Base-by-base conservation (phyloP, 495 filamentous ascomycete genomes). In the Trichoderma reesei region DNA sequence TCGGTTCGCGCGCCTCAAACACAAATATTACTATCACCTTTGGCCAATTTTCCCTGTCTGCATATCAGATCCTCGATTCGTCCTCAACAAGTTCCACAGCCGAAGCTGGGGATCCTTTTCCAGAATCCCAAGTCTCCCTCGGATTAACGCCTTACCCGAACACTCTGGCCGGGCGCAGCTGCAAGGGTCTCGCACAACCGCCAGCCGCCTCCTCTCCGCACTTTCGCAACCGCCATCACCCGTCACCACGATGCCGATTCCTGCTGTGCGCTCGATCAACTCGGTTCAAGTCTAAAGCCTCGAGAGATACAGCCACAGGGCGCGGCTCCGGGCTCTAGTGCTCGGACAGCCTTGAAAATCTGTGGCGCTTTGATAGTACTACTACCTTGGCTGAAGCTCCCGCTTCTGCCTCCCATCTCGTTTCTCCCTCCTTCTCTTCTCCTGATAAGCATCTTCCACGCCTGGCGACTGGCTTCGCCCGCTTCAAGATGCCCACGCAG, bases 401-500 rank as follows among this genome's bases (percentile, higher is more conserved):
- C 26, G 7, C 10, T 34, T 56, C 51, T 56, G 8, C 26, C 18
- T 9, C 34, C 18, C 18, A 13, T 26, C 16, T 48, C n/a, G 14
- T 48, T 18, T 48, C 44, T 14, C 18, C 16, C 16, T 48, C 44
- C 20, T 16, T 18, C 16, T 48, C 31, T 56, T 56, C 26, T 56
- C 20, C 26, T 56, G 4, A 39, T 39, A 3, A 26, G 8, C n/a
- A 33, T 36, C 2, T 31, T 16, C 9, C 51, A 6, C 51, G 9
- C 5, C 51, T 34, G 26, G 51, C 51, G 26, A n/a, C 51, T 34
- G 51, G 51, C 26, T n/a, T 56, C 14, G 26, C 51, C 34, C 51
- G 20, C 14, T 56, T 48, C 64, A 75, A 63, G 16, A 86, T 86
- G 83, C 81, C 83, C 37, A 85, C 82, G 31, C 75, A 75, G 38